A percentile compares a stretch with the other conserved stretches of the same genome.
phyloP scores from a whole-genome alignment of 306 rosid genomes.

The Sphenostylis stenocarpa region DNA sequence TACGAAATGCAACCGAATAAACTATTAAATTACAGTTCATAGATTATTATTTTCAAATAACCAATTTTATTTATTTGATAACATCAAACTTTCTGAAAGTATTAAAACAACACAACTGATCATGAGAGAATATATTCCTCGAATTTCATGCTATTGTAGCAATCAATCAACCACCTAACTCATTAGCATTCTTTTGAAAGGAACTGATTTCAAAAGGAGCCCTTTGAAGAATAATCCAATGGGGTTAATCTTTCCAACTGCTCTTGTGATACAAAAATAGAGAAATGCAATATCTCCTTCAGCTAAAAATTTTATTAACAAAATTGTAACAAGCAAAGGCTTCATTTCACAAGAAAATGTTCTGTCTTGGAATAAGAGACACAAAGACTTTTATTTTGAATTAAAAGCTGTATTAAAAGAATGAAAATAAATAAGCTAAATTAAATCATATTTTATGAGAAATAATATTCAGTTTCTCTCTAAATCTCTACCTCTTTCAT shows the following conservation, averaged over 20 bases:
- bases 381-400: not conserved
- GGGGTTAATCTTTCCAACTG: not conserved
- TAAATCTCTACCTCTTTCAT: not conserved
- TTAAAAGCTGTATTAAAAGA: not conserved
- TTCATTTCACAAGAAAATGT: not conserved
- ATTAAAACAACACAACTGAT: not conserved
- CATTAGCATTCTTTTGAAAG: not conserved
- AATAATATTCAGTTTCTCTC: not conserved
- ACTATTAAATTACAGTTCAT: conserved; percentile 16
- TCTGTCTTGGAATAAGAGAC: not conserved
- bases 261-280: not conserved
- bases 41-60: conserved; percentile 4
- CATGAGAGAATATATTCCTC: not conserved
- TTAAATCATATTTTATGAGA: not conserved
- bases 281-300: not conserved
- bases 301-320: not conserved
- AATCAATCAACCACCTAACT: not conserved
- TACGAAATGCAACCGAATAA: conserved; percentile 21
- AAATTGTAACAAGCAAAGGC: not conserved
- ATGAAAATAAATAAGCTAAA: not conserved
- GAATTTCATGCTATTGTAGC: not conserved
- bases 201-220: not conserved
- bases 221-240: not conserved
- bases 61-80: conserved; percentile 7
- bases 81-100: conserved; percentile 1